These are phyloP conservation scores for Melanogaster broomeanus DNA, from an alignment of 768 basidiomycete species.

Conservation along the genomic window DNA sequence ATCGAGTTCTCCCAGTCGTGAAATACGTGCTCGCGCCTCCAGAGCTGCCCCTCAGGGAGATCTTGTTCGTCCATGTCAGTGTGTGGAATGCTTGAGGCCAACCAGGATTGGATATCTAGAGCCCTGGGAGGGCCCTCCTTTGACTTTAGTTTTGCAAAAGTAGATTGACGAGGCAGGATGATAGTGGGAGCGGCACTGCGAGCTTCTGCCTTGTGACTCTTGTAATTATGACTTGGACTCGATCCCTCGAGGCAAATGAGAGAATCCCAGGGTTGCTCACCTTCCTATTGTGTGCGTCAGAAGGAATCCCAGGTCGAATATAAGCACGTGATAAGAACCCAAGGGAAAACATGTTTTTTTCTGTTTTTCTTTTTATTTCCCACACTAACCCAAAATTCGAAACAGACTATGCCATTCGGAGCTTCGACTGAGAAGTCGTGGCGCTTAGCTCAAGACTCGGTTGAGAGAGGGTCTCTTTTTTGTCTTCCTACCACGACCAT, in stretches of 20 bases:
- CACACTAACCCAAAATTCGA: slow-evolving; percentile 14
- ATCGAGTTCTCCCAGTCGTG: slow-evolving; percentile 57
- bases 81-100: slow-evolving; percentile 44
- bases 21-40: slow-evolving; percentile 57
- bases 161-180: slow-evolving; percentile 38
- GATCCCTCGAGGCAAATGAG: not conserved
- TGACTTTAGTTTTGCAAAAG: slow-evolving; percentile 51
- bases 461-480: too few species aligned
- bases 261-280: not conserved
- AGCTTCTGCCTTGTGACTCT: not conserved
- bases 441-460: too few species aligned
- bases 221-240: too few species aligned
- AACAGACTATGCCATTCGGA: slow-evolving; percentile 2
- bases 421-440: too few species aligned
- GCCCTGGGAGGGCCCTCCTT: slow-evolving; percentile 40
- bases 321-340: not conserved
- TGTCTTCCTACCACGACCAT: slow-evolving; percentile 11
- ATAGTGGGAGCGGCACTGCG: not conserved
- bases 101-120: slow-evolving; percentile 66
- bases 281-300: not conserved
- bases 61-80: slow-evolving; percentile 35
- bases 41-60: slow-evolving; percentile 26
- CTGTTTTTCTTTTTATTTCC: too few species aligned
- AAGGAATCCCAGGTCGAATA: not conserved
- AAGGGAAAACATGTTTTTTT: not conserved